Base-by-base conservation (phyloP, 805 yeast species). In the Ogataea henricii region DNA sequence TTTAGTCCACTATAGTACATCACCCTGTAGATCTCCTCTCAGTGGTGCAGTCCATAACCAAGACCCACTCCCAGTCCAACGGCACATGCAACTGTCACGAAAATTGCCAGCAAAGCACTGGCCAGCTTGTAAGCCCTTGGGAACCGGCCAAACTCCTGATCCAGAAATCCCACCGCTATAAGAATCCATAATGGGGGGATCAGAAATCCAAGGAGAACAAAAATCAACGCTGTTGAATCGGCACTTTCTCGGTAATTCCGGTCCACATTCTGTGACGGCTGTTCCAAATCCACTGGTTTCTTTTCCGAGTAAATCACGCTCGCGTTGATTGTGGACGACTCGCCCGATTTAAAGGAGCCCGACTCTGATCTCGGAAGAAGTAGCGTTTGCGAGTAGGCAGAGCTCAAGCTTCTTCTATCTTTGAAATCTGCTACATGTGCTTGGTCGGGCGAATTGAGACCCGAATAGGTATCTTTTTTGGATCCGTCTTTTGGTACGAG, bases 111-210 rank as follows among this genome's bases (percentile, higher is more conserved):
- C 2, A 54, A 17, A 2, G 56, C 58, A 40, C 64, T 55, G 1
- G 50, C 45, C 9, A 58, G 18, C 48, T 64, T 66, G 48, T 56
- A 56, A 8, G 16, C 22, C 12, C 32, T 37, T 8, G 61, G 59
- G 12, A 65, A 33, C 6, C 32, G 46, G 6, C 68, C 69, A 40
- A 62, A 54, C 6, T 49, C 49, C 13, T 44, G 46, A 48, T 65
- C 68, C 12, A 63, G 30, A 29, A 48, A 56, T 8, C 69, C 69
- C 2, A 52, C 46, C 2, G 60, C 54, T 12, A 65, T 59, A 9
- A 65, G 34, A 7, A 63, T 46, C 59, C 63, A 60, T 35, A 65
- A 56, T 7, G 69, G 67, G 10, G 68, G 68, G 13, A 59, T 58
- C 13, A 65, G 10, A 17, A 58, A 39, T 3, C 66, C 57, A 13